Conservation (phyloP, 2,329 filamentous ascomycete genomes). For the Arthroderma sp. region DNA sequence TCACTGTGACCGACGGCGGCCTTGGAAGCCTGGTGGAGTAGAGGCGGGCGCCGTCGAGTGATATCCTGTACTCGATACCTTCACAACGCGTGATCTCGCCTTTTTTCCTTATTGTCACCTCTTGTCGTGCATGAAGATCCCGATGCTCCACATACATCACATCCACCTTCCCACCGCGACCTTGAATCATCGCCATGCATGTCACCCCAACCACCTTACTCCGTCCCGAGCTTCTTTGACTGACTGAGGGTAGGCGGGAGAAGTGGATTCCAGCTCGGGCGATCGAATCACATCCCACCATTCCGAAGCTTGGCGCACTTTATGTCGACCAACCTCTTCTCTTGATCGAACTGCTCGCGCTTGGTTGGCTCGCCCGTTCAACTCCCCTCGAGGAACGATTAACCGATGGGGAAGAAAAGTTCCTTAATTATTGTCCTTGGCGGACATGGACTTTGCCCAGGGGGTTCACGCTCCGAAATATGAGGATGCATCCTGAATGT, state of each 20-base stretch:
- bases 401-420: not conserved
- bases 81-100: not conserved
- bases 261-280: too few relatives aligned
- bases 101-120: not conserved
- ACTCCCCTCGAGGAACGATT: not conserved
- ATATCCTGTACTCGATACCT: not conserved
- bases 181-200: conserved; percentile 1
- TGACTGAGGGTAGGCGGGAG: not conserved
- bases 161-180: not conserved
- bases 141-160: not conserved
- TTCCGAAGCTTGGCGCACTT: not conserved
- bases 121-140: not conserved
- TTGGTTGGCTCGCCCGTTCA: not conserved
- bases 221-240: not conserved
- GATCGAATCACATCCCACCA: not conserved
- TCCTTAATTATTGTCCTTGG: not conserved
- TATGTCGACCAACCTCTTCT: not conserved
- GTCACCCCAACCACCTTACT: too few relatives aligned
- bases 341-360: not conserved
- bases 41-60: not conserved
- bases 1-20: not conserved
- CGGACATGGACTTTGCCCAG: not conserved
- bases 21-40: not conserved
- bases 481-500: not conserved
- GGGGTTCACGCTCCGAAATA: not conserved